phyloP scores from a whole-genome alignment of 2,329 filamentous ascomycete species.

The Daldinia eschscholtzii region DNA sequence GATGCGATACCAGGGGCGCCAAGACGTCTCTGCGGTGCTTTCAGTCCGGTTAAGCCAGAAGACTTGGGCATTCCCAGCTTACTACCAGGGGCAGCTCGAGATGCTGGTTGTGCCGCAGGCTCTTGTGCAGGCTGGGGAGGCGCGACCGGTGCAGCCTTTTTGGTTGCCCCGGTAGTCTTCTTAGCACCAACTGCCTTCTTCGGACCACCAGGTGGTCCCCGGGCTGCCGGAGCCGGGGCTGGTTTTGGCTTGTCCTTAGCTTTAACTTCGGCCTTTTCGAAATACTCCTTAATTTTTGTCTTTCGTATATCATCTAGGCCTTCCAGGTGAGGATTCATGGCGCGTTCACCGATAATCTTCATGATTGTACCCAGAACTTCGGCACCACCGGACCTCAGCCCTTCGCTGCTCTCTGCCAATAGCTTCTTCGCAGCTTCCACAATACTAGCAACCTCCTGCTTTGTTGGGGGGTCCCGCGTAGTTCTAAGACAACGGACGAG shows the following conservation, averaged over 20 bases:
- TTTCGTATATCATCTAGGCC: constrained; percentile 96
- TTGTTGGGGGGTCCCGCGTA: constrained; percentile 85
- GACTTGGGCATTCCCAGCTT: constrained; percentile 70
- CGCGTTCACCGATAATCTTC: constrained; percentile 98
- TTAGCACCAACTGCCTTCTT: constrained; percentile 55
- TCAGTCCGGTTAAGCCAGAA: constrained; percentile 67
- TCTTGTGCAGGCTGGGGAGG: constrained; percentile 52
- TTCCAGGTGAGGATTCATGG: constrained; percentile 93
- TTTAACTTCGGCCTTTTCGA: constrained; percentile 84
- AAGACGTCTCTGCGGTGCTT: constrained; percentile 70
- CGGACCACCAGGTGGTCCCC: constrained; percentile 60
- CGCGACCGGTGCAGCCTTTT: constrained; percentile 61
- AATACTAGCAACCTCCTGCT: constrained; percentile 84
- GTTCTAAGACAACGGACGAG: constrained; percentile 88
- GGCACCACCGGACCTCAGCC: constrained; percentile 86
- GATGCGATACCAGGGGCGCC: constrained; percentile 64
- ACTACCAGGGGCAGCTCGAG: constrained; percentile 60
- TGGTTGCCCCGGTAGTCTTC: constrained; percentile 65
- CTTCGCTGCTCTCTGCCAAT: constrained; percentile 88
- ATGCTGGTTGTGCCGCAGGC: constrained; percentile 68
- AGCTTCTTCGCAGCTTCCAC: constrained; percentile 92
- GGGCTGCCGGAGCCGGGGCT: constrained; percentile 70
- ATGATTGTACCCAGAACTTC: constrained; percentile 94
- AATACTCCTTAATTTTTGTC: constrained; percentile 92
- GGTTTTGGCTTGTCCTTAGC: constrained; percentile 94